A percentile compares a stretch with the other conserved stretches of the same genome.
Evolutionary conservation across 129 eudicot species (phyloP).

Genomic region (Logfia minima): DNA sequence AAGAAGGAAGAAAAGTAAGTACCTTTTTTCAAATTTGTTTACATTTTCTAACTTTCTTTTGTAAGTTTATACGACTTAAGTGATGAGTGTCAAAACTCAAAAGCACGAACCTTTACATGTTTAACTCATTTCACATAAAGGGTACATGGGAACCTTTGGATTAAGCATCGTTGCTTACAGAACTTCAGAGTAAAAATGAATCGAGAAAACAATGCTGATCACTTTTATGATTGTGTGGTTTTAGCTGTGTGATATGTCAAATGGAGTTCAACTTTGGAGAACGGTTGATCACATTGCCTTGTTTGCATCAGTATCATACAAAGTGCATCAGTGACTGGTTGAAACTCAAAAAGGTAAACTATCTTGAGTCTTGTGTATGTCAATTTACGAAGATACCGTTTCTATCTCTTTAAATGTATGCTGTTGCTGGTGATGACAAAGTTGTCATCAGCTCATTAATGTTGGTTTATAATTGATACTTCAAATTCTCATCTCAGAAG

Average conservation of each 20-base stretch:
- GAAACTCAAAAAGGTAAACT: conserved; percentile 53
- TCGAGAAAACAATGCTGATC: not conserved
- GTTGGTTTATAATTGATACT: conserved; percentile 8
- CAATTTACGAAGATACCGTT: conserved; percentile 15
- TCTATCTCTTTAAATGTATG: not conserved
- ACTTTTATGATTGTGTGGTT: conserved; percentile 15
- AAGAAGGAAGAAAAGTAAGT: conserved; percentile 61
- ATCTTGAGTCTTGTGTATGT: conserved; percentile 14
- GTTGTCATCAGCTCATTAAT: not conserved
- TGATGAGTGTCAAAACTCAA: not conserved
- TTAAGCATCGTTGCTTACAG: not conserved
- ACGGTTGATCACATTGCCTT: conserved; percentile 65
- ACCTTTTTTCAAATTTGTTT: not conserved
- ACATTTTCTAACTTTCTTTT: not conserved
- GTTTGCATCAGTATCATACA: conserved; percentile 66
- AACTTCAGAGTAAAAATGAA: not conserved
- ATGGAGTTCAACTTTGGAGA: conserved; percentile 46
- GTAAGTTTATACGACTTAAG: not conserved
- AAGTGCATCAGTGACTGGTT: conserved; percentile 68
- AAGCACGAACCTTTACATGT: conserved; percentile 14
- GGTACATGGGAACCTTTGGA: not conserved
- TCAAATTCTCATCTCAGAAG: conserved; percentile 30
- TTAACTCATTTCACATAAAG: conserved; percentile 5
- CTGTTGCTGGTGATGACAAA: not conserved
- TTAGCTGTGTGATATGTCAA: conserved; percentile 76